Evolutionary conservation across 257 asterid species (phyloP).

Genomic region (Solanum pennellii): DNA sequence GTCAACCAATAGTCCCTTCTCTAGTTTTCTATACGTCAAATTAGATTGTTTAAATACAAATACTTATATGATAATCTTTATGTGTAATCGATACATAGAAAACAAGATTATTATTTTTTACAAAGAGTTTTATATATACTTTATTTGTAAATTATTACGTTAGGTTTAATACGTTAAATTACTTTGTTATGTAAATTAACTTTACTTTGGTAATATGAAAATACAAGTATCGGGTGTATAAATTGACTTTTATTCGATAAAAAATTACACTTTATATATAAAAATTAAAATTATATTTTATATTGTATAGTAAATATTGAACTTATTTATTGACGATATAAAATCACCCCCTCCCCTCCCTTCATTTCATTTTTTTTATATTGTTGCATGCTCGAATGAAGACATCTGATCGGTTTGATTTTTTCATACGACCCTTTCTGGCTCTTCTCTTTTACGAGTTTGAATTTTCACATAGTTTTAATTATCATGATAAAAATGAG

Average conservation of each 20-base stretch:
- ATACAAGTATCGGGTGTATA: too few relatives aligned
- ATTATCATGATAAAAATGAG: too few relatives aligned
- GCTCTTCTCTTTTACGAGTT: too few relatives aligned
- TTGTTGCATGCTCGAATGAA: too few relatives aligned
- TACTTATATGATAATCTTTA: too few relatives aligned
- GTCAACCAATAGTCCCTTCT: background rate
- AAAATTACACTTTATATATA: background rate
- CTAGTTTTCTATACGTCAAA: background rate
- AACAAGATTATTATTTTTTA: background rate
- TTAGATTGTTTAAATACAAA: too few relatives aligned
- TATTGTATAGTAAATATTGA: background rate
- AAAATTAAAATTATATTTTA: background rate
- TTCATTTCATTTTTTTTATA: too few relatives aligned
- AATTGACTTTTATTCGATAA: accelerated
- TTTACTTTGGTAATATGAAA: background rate
- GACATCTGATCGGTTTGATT: too few relatives aligned
- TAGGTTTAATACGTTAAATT: background rate
- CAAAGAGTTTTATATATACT: background rate
- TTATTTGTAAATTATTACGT: background rate
- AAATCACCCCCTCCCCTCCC: too few relatives aligned
- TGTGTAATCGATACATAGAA: background rate
- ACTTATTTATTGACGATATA: too few relatives aligned
- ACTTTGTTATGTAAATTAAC: background rate
- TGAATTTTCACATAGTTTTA: too few relatives aligned
- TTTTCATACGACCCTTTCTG: too few relatives aligned